phyloP scores from a whole-genome alignment of 371 early-diverging fungal species.

The Mucor mucedo region DNA sequence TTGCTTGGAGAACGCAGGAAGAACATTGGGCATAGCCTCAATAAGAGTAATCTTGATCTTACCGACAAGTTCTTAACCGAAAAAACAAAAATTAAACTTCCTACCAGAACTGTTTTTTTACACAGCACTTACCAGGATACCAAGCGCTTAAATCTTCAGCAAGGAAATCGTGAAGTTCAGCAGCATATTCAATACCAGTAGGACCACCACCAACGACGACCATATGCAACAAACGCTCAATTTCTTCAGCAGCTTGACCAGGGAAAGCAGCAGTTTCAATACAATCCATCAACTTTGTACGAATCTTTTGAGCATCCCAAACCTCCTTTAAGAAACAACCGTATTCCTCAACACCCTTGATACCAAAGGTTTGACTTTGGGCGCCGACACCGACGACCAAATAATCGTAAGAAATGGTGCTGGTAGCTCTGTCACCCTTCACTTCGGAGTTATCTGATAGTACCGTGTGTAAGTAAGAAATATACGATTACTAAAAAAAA shows the following conservation, averaged over 20 bases:
- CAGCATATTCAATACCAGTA: constrained; percentile 95
- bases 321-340: constrained; percentile 89
- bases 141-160: constrained; percentile 81
- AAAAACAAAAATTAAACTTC: too few relatives aligned
- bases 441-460: constrained; percentile 74
- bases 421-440: constrained; percentile 63
- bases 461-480: neutral
- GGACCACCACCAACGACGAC: constrained; percentile 97
- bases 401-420: constrained; percentile 83
- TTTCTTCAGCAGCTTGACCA: constrained; percentile 76
- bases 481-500: neutral
- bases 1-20: constrained; percentile 89
- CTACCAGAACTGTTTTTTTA: neutral
- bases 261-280: constrained; percentile 91
- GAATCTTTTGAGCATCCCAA: constrained; percentile 92
- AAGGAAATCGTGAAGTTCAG: constrained; percentile 93
- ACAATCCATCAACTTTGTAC: constrained; percentile 86
- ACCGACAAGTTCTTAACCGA: constrained; percentile 66
- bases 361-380: constrained; percentile 90
- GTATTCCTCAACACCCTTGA: constrained; percentile 83
- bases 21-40: constrained; percentile 89
- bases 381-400: constrained; percentile 91
- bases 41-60: constrained; percentile 90
- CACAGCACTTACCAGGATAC: constrained; percentile 70
- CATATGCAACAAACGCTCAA: constrained; percentile 87